phyloP scores from a whole-genome alignment of 495 filamentous ascomycete species.

The Tuber brumale region DNA sequence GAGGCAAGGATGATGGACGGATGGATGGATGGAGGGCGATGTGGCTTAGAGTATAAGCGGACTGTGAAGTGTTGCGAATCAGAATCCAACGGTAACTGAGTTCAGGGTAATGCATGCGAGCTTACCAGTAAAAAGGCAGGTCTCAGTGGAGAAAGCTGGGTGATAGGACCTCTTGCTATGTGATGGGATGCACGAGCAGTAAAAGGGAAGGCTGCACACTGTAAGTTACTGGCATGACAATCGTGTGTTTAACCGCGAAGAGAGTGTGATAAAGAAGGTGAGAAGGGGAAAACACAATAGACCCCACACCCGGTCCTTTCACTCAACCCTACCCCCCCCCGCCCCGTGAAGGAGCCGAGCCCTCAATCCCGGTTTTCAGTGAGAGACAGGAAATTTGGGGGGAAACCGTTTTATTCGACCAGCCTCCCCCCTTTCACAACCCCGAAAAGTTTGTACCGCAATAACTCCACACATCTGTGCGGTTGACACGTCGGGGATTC shows the following conservation, averaged over 20 bases:
- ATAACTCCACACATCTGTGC: not conserved
- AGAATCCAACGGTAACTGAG: not conserved
- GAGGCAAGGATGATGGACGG: not conserved
- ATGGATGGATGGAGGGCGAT: not conserved
- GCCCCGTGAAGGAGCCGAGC: not conserved
- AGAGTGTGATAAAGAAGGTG: not conserved
- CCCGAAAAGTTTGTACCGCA: slow-evolving; percentile 2
- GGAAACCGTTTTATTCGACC: not conserved
- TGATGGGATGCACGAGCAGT: not conserved
- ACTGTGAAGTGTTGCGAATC: not conserved
- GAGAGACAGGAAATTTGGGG: not conserved
- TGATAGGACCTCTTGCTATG: not conserved
- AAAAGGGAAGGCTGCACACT: not conserved
- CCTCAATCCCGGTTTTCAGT: not conserved
- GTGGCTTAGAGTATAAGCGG: not conserved
- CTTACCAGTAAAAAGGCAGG: not conserved
- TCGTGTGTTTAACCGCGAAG: not conserved
- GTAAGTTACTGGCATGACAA: not conserved
- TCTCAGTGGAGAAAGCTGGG: not conserved
- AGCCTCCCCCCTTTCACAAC: not conserved
- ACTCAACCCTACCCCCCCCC: not conserved
- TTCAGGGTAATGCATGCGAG: not conserved
- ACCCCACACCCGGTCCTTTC: not conserved
- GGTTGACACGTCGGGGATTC: slow-evolving; percentile 2
- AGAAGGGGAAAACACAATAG: not conserved